Evolutionary conservation across 768 basidiomycete species (phyloP), one percentile per base, ranked within the genome.

Genomic region (Suillus placidus): DNA sequence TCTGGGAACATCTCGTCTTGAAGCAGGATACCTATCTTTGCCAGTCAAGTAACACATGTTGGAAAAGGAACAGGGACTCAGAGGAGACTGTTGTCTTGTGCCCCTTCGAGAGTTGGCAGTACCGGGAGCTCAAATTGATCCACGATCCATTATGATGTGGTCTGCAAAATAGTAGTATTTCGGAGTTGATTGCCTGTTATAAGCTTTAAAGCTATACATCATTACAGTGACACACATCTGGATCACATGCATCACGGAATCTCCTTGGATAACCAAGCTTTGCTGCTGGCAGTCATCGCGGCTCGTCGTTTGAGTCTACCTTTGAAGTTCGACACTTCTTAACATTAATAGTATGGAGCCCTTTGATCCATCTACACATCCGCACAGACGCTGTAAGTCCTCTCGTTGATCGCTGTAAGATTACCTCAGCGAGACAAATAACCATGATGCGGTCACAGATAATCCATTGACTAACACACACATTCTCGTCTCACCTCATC

Each of bases 401-500:
- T 42, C 60, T 47, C 37, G 43, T 65, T 47, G 61, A 43, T 23
- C 52, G 37, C 23, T 61, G 43, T 66, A 42, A 66, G 60, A 47
- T 62, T 62, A 37, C 52, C 26, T 26, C 34, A 40, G 18, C 6
- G 38, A 60, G 26, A 42, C 37, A 60, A 61, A 43, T 64, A 64
- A 35, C 51, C 18, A 71, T 43, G 32, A 63, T 32, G 23, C 32
- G 26, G 61, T 63, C 55, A 16, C 71, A 95, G 93, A 86, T 74
- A 96, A 96, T 71, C 93, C 94, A 4, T 84, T 96, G 65, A 88
- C 86, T 0, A 84, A 86, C 65, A 89, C 90, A 70, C 83, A 92
- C 72, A 80, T 95, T 63, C 87, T 96, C 40, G 91, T 95, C 42
- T 95, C 94, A 45, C 93, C 95, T 0, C 95, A 97, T 76, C 90